Conservation (phyloP, 352 stramenopile genomes). For the Phytophthora tentaculata region DNA sequence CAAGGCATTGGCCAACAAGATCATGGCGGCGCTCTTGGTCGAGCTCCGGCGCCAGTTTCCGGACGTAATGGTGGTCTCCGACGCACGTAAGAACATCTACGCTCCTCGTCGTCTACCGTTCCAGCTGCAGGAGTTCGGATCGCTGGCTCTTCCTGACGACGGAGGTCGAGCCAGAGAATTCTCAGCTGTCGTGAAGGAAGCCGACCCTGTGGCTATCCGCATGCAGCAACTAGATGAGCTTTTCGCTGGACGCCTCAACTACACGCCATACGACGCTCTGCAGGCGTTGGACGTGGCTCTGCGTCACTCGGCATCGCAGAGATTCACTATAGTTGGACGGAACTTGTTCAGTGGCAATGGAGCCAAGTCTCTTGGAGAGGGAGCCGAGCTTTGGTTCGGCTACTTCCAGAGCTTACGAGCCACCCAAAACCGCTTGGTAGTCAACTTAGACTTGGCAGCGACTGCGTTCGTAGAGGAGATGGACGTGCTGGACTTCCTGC, state of each 20-base stretch:
- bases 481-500: constrained; percentile 57
- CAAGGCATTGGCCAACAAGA: constrained; percentile 61
- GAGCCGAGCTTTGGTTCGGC: constrained; percentile 69
- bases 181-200: constrained; percentile 56
- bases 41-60: constrained; percentile 52
- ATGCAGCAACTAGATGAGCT: constrained; percentile 68
- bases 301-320: constrained; percentile 60
- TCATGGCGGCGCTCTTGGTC: constrained; percentile 57
- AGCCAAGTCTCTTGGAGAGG: constrained; percentile 63
- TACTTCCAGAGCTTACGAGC: constrained; percentile 79
- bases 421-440: constrained; percentile 67
- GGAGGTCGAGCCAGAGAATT: constrained; percentile 50
- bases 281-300: constrained; percentile 75
- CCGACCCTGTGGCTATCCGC: constrained; percentile 63
- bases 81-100: constrained; percentile 70
- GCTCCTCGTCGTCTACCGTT: constrained; percentile 52
- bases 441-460: constrained; percentile 77
- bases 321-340: constrained; percentile 61
- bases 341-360: constrained; percentile 55
- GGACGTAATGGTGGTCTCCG: constrained; percentile 46
- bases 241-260: constrained; percentile 64
- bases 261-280: constrained; percentile 77
- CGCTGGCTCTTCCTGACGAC: constrained; percentile 50
- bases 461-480: constrained; percentile 77
- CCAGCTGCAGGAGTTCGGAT: constrained; percentile 43